Evolutionary conservation across 164 flowering plant genomes (phyloP).

Genomic region (Magnolia sinica): DNA sequence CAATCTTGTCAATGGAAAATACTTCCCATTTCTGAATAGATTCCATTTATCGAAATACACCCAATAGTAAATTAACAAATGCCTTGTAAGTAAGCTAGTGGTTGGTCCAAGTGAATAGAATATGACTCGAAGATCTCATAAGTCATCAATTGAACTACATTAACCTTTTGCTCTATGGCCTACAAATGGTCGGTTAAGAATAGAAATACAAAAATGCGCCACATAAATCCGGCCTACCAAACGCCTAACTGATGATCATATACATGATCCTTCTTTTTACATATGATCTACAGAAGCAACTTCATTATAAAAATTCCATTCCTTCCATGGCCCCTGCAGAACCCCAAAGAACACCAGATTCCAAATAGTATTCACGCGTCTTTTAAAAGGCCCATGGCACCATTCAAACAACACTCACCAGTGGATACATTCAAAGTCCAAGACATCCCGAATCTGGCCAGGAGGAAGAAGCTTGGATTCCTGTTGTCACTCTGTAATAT

Average conservation of each 20-base stretch:
- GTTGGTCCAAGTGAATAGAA: too few species aligned
- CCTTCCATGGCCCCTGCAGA: background rate
- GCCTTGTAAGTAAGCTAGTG: too few species aligned
- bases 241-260: background rate
- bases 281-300: too few species aligned
- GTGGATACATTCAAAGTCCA: background rate
- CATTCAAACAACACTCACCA: background rate
- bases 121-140: too few species aligned
- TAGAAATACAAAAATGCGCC: too few species aligned
- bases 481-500: background rate
- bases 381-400: background rate
- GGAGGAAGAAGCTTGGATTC: background rate
- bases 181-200: too few species aligned
- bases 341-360: background rate
- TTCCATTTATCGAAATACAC: too few species aligned
- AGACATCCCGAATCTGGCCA: background rate
- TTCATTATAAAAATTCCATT: too few species aligned
- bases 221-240: background rate
- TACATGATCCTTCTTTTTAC: background rate
- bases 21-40: too few species aligned
- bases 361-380: background rate
- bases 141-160: too few species aligned
- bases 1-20: background rate
- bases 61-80: too few species aligned
- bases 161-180: too few species aligned